Conservation (phyloP, 306 rosid species). For the Cicer bijugum region DNA sequence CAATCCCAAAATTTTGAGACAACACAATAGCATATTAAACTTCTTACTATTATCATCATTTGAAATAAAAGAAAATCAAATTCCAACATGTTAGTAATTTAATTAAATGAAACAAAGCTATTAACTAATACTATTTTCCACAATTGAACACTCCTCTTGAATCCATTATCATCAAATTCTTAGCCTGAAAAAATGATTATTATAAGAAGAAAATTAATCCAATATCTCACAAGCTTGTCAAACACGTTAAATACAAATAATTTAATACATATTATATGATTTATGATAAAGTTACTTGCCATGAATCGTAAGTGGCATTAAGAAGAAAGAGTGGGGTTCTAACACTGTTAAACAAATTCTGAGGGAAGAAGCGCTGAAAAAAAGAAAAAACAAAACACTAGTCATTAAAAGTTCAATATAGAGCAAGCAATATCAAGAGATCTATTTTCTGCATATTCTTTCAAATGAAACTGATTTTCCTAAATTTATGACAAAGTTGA, state of each 20-base stretch:
- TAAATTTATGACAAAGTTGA: too few relatives aligned
- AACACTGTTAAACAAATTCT: too few relatives aligned
- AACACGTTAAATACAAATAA: conserved; percentile 68
- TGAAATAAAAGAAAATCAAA: background rate
- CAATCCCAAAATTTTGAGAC: conserved; percentile 5
- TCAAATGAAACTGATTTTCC: too few relatives aligned
- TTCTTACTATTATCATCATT: conserved; percentile 21
- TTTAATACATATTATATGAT: too few relatives aligned
- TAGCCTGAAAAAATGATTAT: background rate
- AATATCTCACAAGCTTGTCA: conserved; percentile 83
- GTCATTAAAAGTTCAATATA: too few relatives aligned
- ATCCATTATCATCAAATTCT: conserved; percentile 16
- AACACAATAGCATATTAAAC: conserved; percentile 32
- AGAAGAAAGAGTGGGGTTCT: too few relatives aligned
- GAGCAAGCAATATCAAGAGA: too few relatives aligned
- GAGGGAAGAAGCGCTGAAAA: too few relatives aligned
- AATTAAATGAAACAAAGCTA: conserved; percentile 12
- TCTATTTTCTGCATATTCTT: too few relatives aligned
- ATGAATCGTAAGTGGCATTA: too few relatives aligned
- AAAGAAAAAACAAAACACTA: too few relatives aligned
- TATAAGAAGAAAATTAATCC: conserved; percentile 55
- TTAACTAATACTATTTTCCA: background rate
- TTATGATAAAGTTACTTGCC: too few relatives aligned
- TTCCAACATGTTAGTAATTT: conserved; percentile 13
- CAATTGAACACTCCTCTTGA: conserved; percentile 31